Percentiles rank a stretch among this genome's conserved stretches.
These are phyloP conservation scores for Trypanosoma lewisi DNA, from an alignment of 208 protist genomes.

Conservation along the genomic window DNA sequence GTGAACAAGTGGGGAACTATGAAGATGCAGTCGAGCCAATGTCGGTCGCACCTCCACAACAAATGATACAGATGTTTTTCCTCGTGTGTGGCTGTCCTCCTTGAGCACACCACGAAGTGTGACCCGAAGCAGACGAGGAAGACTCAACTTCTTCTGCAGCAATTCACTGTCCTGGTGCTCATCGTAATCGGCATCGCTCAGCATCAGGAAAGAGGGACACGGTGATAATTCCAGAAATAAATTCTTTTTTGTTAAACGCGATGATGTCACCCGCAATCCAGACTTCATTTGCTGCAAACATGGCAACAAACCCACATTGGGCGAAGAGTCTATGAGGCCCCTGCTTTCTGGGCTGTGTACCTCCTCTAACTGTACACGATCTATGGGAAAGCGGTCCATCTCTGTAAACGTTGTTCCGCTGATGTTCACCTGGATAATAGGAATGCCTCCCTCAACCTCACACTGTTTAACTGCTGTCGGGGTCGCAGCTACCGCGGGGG, in stretches of 20 bases:
- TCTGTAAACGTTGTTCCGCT: slow-evolving; percentile 44
- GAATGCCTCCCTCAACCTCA: slow-evolving; percentile 79
- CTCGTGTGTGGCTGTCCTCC: slow-evolving; percentile 57
- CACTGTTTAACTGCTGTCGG: slow-evolving; percentile 79
- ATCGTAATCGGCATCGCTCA: slow-evolving; percentile 74
- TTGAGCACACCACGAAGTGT: slow-evolving; percentile 51
- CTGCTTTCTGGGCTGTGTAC: slow-evolving; percentile 55
- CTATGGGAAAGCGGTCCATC: slow-evolving; percentile 19
- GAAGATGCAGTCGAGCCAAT: slow-evolving; percentile 76
- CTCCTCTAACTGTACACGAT: slow-evolving; percentile 64
- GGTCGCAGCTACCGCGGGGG: slow-evolving; percentile 36
- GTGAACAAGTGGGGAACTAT: slow-evolving; percentile 18
- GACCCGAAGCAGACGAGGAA: slow-evolving; percentile 68
- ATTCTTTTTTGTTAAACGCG: slow-evolving; percentile 40
- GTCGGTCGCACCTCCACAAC: slow-evolving; percentile 74
- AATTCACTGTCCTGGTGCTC: slow-evolving; percentile 73
- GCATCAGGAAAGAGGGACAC: slow-evolving; percentile 78
- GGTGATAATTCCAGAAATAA: slow-evolving; percentile 61
- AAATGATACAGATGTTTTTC: slow-evolving; percentile 28
- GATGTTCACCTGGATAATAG: slow-evolving; percentile 59
- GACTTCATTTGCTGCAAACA: slow-evolving; percentile 55
- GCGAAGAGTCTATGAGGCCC: not conserved
- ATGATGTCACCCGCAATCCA: slow-evolving; percentile 40
- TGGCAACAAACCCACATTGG: slow-evolving; percentile 53
- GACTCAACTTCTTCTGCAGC: slow-evolving; percentile 53